phyloP scores from a whole-genome alignment of 495 filamentous ascomycete species.

The Aspergillus hancockii region DNA sequence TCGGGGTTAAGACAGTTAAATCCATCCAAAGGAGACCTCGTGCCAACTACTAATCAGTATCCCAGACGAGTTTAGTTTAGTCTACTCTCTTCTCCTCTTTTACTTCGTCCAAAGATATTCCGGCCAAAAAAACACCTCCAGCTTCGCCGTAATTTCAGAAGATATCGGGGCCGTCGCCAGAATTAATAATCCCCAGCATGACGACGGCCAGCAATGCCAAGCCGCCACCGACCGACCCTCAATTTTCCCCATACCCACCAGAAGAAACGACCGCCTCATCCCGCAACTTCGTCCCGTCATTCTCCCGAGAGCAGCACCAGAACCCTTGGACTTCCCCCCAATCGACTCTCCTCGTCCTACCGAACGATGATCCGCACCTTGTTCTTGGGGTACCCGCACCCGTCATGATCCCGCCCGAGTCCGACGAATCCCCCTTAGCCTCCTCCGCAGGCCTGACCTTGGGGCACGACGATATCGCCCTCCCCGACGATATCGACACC shows the following conservation, averaged over 20 bases:
- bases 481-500: slow-evolving; percentile 43
- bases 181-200: slow-evolving; percentile 16
- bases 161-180: background rate
- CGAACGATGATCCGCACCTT: slow-evolving; percentile 44
- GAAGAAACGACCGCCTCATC: slow-evolving; percentile 19
- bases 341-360: slow-evolving; percentile 15
- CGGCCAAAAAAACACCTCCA: background rate
- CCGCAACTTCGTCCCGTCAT: slow-evolving; percentile 16
- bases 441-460: slow-evolving; percentile 29
- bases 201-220: slow-evolving; percentile 29
- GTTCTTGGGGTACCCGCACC: slow-evolving; percentile 44
- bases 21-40: no score
- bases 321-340: slow-evolving; percentile 9
- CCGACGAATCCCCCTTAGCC: slow-evolving; percentile 40
- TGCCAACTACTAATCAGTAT: background rate
- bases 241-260: slow-evolving; percentile 42
- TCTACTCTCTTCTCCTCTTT: background rate
- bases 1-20: background rate
- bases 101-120: background rate
- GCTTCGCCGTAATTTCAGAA: background rate
- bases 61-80: background rate
- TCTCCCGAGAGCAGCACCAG: slow-evolving; percentile 10
- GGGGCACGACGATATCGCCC: slow-evolving; percentile 32
- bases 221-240: slow-evolving; percentile 31
- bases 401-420: slow-evolving; percentile 47